A percentile compares a stretch with the other conserved stretches of the same genome.
Evolutionary conservation across 2,329 filamentous ascomycete genomes (phyloP).

Genomic region (Trichoderma guizhouense): DNA sequence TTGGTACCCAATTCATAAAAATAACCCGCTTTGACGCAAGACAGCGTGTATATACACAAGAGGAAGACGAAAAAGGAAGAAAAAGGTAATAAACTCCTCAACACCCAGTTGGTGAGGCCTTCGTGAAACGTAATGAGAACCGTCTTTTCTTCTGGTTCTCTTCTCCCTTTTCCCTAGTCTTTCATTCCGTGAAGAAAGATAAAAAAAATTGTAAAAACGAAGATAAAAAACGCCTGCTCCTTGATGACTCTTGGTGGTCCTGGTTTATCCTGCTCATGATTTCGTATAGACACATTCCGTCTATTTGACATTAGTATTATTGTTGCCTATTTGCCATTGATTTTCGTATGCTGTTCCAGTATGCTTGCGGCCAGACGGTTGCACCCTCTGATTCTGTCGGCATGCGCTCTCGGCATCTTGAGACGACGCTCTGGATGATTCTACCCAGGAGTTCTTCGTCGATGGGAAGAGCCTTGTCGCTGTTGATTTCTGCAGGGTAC

Average conservation of each 20-base stretch:
- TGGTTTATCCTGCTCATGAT: neutral
- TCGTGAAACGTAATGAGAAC: slow-evolving; percentile 24
- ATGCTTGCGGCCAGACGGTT: slow-evolving; percentile 57
- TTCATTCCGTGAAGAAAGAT: neutral
- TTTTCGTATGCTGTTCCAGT: slow-evolving; percentile 58
- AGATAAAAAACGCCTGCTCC: neutral
- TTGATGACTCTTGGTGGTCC: neutral
- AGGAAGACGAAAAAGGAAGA: slow-evolving; percentile 27
- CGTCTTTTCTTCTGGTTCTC: slow-evolving; percentile 11
- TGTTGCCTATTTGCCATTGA: slow-evolving; percentile 37
- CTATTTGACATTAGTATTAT: slow-evolving; percentile 19
- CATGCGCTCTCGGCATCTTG: slow-evolving; percentile 55
- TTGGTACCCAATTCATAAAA: neutral
- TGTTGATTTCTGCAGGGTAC: slow-evolving; percentile 55
- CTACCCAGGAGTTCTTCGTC: slow-evolving; percentile 60
- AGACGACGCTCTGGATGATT: slow-evolving; percentile 61
- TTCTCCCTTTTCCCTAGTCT: slow-evolving; percentile 16
- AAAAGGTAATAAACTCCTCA: slow-evolving; percentile 29
- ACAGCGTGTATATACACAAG: slow-evolving; percentile 22
- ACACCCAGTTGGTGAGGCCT: slow-evolving; percentile 32
- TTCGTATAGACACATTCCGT: neutral
- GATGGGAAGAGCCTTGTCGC: slow-evolving; percentile 54
- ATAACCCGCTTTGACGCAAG: slow-evolving; percentile 21
- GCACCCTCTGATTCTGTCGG: slow-evolving; percentile 56
- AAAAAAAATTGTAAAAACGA: neutral